Evolutionary conservation across 2,329 filamentous ascomycete genomes (phyloP).

Genomic region (Beauveria pseudobassiana): DNA sequence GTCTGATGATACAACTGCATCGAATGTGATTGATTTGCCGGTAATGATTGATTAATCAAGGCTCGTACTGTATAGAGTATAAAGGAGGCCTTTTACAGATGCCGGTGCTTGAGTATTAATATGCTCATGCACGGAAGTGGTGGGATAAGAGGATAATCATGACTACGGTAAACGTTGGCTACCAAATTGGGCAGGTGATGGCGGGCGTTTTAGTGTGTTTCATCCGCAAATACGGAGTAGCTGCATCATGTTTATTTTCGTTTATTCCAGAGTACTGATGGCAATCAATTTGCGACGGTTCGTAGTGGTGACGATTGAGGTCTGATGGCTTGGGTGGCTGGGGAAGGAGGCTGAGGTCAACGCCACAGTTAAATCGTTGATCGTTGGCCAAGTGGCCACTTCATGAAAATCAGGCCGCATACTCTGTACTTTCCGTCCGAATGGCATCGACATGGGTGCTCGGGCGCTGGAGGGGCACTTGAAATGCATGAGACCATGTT

Average conservation of each 20-base stretch:
- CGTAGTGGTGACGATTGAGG: not conserved
- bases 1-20: not conserved
- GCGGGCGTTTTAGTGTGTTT: not conserved
- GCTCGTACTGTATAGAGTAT: too few relatives aligned
- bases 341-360: not conserved
- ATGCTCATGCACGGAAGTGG: not conserved
- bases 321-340: slow-evolving; percentile 2
- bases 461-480: not conserved
- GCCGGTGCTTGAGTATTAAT: not conserved
- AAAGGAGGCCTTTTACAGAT: not conserved
- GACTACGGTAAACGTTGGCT: not conserved
- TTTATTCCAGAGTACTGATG: not conserved
- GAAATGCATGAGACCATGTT: not conserved
- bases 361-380: not conserved
- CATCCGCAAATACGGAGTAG: not conserved
- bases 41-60: too few relatives aligned
- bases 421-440: not conserved
- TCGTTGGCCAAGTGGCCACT: not conserved
- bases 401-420: not conserved
- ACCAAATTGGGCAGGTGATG: not conserved
- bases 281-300: not conserved
- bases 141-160: not conserved
- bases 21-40: too few relatives aligned
- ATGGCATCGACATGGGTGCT: not conserved
- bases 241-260: not conserved